A percentile compares a stretch with the other conserved stretches of the same genome.
Evolutionary conservation across 495 filamentous ascomycete species (phyloP).

Genomic region (Xylaria cubensis): DNA sequence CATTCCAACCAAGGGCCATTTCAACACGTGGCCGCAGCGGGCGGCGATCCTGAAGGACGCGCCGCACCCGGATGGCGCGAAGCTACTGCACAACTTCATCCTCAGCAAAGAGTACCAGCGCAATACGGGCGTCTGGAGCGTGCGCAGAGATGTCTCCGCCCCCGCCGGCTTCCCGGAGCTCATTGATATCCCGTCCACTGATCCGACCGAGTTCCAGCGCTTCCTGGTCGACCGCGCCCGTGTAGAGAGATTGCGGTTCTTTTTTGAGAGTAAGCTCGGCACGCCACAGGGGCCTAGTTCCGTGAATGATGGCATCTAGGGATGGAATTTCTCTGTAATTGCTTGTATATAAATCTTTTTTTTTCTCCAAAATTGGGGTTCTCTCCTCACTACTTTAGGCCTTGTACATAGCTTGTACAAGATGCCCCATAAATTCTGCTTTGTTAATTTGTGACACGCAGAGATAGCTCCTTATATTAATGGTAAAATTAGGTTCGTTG

Average conservation of each 20-base stretch:
- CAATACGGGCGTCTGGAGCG: slow-evolving; percentile 10
- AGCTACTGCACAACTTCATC: slow-evolving; percentile 43
- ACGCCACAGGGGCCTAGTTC: slow-evolving; percentile 40
- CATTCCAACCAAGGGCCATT: slow-evolving; percentile 35
- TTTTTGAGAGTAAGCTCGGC: slow-evolving; percentile 41
- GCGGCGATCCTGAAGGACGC: slow-evolving; percentile 44
- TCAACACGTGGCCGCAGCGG: slow-evolving; percentile 44
- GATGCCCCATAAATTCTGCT: not conserved
- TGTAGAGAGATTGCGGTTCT: slow-evolving; percentile 40
- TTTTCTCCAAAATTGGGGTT: not conserved
- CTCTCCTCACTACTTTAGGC: not conserved
- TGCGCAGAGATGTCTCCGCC: slow-evolving; percentile 13
- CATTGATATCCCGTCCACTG: slow-evolving; percentile 32
- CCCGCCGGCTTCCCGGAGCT: slow-evolving; percentile 21
- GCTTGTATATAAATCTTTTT: not conserved
- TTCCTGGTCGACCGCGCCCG: slow-evolving; percentile 39
- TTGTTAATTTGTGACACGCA: not conserved
- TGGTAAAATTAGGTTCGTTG: no score
- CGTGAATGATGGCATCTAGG: slow-evolving; percentile 36
- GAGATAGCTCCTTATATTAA: no score
- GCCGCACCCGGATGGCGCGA: slow-evolving; percentile 43
- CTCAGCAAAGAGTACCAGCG: slow-evolving; percentile 38
- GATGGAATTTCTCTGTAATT: not conserved
- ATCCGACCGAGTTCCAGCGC: slow-evolving; percentile 38
- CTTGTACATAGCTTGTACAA: not conserved